Conservation (phyloP, 495 filamentous ascomycete species). For the Penicillium tannophilum region DNA sequence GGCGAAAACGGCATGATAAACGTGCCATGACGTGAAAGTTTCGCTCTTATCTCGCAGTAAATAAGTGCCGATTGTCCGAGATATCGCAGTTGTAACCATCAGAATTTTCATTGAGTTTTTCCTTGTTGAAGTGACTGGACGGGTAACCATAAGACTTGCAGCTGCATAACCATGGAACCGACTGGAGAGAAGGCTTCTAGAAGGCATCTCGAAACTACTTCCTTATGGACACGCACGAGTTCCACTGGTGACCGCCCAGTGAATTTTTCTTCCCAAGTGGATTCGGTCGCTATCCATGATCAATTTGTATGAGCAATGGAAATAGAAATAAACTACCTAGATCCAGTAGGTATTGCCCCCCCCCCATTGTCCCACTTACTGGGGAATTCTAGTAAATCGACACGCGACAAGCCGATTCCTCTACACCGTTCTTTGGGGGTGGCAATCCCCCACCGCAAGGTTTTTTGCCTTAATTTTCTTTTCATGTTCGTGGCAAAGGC, state of each 20-base stretch:
- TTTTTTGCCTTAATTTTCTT: slow-evolving; percentile 1
- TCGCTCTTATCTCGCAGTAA: slow-evolving; percentile 28
- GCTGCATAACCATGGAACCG: slow-evolving; percentile 15
- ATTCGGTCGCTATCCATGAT: slow-evolving; percentile 11
- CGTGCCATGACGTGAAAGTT: slow-evolving; percentile 29
- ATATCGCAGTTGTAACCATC: background rate
- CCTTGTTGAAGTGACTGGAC: slow-evolving; percentile 2
- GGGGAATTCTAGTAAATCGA: background rate
- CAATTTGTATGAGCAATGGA: background rate
- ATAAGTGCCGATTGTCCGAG: slow-evolving; percentile 10
- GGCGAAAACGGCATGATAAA: slow-evolving; percentile 31
- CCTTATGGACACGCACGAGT: slow-evolving; percentile 18
- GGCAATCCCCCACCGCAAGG: slow-evolving; percentile 3
- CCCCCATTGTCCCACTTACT: background rate
- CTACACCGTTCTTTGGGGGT: slow-evolving; percentile 5
- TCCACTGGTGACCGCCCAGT: background rate
- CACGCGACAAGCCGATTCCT: background rate
- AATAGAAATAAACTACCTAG: slow-evolving; percentile 5
- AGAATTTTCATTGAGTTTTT: slow-evolving; percentile 9
- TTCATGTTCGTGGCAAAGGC: background rate
- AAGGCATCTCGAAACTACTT: slow-evolving; percentile 27
- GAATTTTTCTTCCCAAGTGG: slow-evolving; percentile 6
- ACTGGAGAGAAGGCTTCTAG: slow-evolving; percentile 31
- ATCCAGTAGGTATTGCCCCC: slow-evolving; percentile 8
- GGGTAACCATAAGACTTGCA: slow-evolving; percentile 4